Evolutionary conservation across 1,284 basidiomycete species (phyloP).

Genomic region (Ceratobasidium sp.): DNA sequence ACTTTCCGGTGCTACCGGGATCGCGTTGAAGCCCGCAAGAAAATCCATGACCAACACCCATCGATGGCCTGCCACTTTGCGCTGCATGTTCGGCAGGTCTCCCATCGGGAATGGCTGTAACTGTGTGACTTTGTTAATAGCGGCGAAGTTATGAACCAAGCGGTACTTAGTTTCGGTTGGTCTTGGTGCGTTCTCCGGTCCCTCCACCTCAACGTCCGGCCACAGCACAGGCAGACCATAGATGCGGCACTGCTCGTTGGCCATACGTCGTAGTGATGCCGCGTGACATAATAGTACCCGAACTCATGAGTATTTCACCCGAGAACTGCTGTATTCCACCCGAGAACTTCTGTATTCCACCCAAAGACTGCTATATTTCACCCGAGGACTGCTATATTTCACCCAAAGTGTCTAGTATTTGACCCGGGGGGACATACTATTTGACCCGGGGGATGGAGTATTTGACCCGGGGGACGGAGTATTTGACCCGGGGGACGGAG

Average conservation of each 20-base stretch:
- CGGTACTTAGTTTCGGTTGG: conserved; percentile 38
- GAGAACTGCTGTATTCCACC: too few relatives aligned
- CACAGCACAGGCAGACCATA: neutral
- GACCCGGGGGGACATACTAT: too few relatives aligned
- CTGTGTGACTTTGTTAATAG: conserved; percentile 43
- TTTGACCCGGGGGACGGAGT: too few relatives aligned
- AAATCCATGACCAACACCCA: conserved; percentile 35
- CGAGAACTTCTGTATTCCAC: too few relatives aligned
- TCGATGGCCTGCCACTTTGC: conserved; percentile 32
- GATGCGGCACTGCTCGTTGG: conserved; percentile 37
- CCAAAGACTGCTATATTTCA: too few relatives aligned
- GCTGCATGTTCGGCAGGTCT: conserved; percentile 23
- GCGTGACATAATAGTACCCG: too few relatives aligned
- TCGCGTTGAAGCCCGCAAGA: conserved; percentile 34
- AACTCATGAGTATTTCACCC: too few relatives aligned
- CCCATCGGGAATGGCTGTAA: conserved; percentile 37
- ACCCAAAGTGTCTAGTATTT: too few relatives aligned
- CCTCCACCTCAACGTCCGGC: neutral
- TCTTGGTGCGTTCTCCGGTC: conserved; percentile 39
- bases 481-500: too few relatives aligned
- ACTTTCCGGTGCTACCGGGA: conserved; percentile 23
- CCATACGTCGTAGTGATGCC: too few relatives aligned
- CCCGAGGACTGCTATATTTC: too few relatives aligned
- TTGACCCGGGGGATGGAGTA: too few relatives aligned
- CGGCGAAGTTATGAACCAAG: conserved; percentile 42